Evolutionary conservation across 768 basidiomycete species (phyloP).

Genomic region (Serendipita sp.): DNA sequence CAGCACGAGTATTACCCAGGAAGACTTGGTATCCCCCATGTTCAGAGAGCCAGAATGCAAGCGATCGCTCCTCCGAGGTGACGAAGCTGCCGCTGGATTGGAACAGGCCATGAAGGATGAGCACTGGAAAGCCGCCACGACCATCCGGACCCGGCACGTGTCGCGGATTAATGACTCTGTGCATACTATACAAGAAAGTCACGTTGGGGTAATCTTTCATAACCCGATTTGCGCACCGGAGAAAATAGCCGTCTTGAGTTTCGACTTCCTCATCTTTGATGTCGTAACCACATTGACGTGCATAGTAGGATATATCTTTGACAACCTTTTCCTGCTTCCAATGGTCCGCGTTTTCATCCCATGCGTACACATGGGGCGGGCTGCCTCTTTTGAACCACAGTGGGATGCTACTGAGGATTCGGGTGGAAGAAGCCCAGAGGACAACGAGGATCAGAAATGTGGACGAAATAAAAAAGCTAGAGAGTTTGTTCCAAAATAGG

Average conservation of each 20-base stretch:
- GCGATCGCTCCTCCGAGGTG: constrained; percentile 31
- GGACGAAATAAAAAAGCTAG: constrained; percentile 20
- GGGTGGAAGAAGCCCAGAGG: constrained; percentile 23
- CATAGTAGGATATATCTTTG: constrained; percentile 32
- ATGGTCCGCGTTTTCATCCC: constrained; percentile 25
- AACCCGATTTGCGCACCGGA: constrained; percentile 15
- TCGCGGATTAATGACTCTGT: constrained; percentile 23
- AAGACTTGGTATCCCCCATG: constrained; percentile 31
- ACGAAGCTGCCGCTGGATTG: constrained; percentile 33
- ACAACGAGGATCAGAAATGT: constrained; percentile 27
- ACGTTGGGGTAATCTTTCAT: constrained; percentile 3
- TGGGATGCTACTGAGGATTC: constrained; percentile 12
- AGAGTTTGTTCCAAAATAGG: background rate
- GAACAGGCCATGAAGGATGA: constrained; percentile 34
- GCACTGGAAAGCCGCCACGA: constrained; percentile 27
- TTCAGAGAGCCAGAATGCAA: constrained; percentile 35
- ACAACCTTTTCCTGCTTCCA: constrained; percentile 25
- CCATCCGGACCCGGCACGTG: constrained; percentile 18
- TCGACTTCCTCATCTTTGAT: constrained; percentile 29
- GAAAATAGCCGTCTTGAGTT: constrained; percentile 32
- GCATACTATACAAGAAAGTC: constrained; percentile 15
- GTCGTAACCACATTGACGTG: constrained; percentile 27
- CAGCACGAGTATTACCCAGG: constrained; percentile 27
- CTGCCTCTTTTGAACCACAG: constrained; percentile 12
- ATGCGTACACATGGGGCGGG: constrained; percentile 18